A percentile compares a stretch with the other conserved stretches of the same genome.
Conservation (phyloP, 148 eudicot genomes). For the Amaranthus hypochondriacus region DNA sequence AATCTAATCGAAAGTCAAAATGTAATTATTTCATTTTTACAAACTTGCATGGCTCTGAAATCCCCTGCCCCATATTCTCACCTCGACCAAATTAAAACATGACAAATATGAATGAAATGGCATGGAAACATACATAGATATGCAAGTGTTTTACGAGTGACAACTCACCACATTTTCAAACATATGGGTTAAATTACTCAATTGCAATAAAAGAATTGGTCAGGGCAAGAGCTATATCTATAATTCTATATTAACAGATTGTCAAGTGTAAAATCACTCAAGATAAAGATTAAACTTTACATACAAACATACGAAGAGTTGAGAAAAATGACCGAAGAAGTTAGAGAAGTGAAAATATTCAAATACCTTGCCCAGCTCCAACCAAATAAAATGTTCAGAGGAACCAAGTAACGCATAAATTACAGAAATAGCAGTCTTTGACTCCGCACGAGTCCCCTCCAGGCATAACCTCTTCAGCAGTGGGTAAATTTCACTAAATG, state of each 20-base stretch:
- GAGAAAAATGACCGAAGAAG: neutral
- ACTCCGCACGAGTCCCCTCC: constrained; percentile 74
- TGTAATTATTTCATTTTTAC: neutral
- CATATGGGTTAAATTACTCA: neutral
- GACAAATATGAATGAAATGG: neutral
- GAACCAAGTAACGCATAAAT: constrained; percentile 48
- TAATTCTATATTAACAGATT: neutral
- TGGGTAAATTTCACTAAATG: constrained; percentile 69
- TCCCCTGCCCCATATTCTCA: neutral
- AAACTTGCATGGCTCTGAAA: neutral
- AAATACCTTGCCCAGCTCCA: constrained; percentile 61
- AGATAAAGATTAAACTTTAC: neutral
- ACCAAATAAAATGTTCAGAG: constrained; percentile 40
- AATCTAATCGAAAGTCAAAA: neutral
- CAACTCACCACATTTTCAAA: neutral
- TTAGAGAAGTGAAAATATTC: neutral
- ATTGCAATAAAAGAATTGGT: neutral
- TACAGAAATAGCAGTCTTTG: constrained; percentile 77
- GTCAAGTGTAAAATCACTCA: neutral
- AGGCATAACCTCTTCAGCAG: constrained; percentile 68
- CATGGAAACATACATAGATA: neutral
- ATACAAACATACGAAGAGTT: neutral
- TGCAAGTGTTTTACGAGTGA: neutral
- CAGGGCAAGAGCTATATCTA: neutral
- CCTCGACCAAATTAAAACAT: neutral